Evolutionary conservation across 1,139 yeast species (phyloP).

Genomic region (Blastobotrys proliferans): DNA sequence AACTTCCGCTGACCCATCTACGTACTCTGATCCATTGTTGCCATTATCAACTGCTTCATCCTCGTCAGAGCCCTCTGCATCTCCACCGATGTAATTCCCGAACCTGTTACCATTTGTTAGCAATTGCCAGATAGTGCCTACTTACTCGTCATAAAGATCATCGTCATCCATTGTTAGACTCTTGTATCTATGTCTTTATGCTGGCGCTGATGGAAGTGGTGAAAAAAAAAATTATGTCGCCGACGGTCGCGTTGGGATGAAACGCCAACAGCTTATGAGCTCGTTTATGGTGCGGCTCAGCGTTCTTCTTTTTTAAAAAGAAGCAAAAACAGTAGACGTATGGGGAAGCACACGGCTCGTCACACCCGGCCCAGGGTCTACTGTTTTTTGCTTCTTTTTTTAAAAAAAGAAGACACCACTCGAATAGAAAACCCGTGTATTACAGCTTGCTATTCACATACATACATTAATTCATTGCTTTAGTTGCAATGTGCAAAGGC

Average conservation of each 20-base stretch:
- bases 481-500: constrained; percentile 24
- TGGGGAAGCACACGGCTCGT: too few species aligned
- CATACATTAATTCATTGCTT: constrained; percentile 10
- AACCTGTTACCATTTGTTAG: constrained; percentile 34
- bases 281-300: too few species aligned
- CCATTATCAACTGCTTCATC: constrained; percentile 6
- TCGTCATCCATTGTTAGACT: constrained; percentile 30
- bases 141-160: constrained; percentile 67
- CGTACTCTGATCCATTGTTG: background rate
- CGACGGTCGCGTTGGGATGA: too few species aligned
- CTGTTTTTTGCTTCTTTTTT: too few species aligned
- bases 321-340: too few species aligned
- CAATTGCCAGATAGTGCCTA: constrained; percentile 21
- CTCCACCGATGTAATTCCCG: constrained; percentile 66
- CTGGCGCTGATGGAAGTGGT: constrained; percentile 54
- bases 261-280: too few species aligned
- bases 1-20: background rate
- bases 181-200: constrained; percentile 49
- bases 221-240: constrained; percentile 1
- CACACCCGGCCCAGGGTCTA: too few species aligned
- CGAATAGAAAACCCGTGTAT: too few species aligned
- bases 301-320: too few species aligned
- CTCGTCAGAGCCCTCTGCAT: constrained; percentile 14
- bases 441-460: too few species aligned
- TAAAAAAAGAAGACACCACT: too few species aligned